Conservation (phyloP, 257 asterid species). For the Solanum etuberosum region DNA sequence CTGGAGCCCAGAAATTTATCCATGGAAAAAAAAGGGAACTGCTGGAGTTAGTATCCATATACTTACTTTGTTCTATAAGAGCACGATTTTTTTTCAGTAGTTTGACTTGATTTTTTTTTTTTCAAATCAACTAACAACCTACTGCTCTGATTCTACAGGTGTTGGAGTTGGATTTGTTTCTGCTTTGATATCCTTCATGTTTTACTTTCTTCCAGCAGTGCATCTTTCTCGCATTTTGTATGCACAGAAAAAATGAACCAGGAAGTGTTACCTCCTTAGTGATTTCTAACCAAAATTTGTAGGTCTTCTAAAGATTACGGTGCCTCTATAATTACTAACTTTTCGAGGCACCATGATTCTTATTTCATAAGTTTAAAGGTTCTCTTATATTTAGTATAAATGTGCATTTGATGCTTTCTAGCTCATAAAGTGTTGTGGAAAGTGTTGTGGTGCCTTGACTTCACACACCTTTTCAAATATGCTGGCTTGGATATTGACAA, state of each 20-base stretch:
- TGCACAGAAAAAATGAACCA: background rate
- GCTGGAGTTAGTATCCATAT: background rate
- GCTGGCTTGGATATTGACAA: slow-evolving; percentile 97
- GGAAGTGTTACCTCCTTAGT: background rate
- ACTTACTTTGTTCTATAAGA: background rate
- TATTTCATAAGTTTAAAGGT: background rate
- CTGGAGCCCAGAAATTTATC: background rate
- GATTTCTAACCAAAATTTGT: background rate
- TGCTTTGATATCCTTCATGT: slow-evolving; percentile 82
- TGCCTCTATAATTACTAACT: background rate
- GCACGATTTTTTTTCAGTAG: background rate
- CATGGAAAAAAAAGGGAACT: background rate
- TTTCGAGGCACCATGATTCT: background rate
- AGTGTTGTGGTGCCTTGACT: slow-evolving; percentile 47
- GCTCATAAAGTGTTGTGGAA: slow-evolving; percentile 15
- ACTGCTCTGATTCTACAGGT: slow-evolving; percentile 45
- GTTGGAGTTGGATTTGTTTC: slow-evolving; percentile 98
- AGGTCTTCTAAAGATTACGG: background rate
- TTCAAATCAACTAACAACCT: slow-evolving; percentile 3
- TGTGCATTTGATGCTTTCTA: slow-evolving; percentile 5
- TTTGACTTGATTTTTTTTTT: background rate
- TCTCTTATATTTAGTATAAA: background rate
- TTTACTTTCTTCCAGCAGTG: background rate
- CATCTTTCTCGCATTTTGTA: background rate
- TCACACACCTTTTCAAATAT: slow-evolving; percentile 81